Evolutionary conservation across 2,329 filamentous ascomycete species (phyloP).

Genomic region (Fulvia fulva): DNA sequence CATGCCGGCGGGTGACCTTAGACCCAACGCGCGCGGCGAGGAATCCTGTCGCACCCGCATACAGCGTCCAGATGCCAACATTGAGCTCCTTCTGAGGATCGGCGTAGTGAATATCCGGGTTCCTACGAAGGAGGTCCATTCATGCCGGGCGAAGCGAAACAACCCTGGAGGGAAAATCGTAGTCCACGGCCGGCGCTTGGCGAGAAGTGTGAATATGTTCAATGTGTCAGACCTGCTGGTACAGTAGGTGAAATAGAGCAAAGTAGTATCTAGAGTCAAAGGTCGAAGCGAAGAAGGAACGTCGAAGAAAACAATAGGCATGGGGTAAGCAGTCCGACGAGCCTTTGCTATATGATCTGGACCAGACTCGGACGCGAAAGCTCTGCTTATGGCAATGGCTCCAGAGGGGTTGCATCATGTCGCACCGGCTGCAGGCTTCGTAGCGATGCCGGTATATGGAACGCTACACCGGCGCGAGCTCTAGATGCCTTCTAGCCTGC

Average conservation of each 20-base stretch:
- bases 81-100: constrained; percentile 37
- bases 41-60: constrained; percentile 36
- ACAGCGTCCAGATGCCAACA: constrained; percentile 38
- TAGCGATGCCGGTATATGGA: background rate
- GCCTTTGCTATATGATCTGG: background rate
- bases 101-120: constrained; percentile 28
- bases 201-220: background rate
- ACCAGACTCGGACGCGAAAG: constrained; percentile 3
- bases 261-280: background rate
- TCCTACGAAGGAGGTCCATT: constrained; percentile 15
- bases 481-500: background rate
- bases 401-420: constrained; percentile 5
- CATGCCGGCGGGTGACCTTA: constrained; percentile 37
- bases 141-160: constrained; percentile 9
- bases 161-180: background rate
- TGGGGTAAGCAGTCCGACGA: background rate
- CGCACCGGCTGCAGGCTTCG: constrained; percentile 5
- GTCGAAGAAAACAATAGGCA: background rate
- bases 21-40: constrained; percentile 36
- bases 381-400: background rate
- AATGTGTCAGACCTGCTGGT: background rate
- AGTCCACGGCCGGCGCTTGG: background rate
- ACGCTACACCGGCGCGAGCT: background rate
- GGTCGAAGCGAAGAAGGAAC: background rate
- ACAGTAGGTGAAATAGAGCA: background rate